Conservation (phyloP, 495 filamentous ascomycete genomes). For the Saxispiralis lemnorum region DNA sequence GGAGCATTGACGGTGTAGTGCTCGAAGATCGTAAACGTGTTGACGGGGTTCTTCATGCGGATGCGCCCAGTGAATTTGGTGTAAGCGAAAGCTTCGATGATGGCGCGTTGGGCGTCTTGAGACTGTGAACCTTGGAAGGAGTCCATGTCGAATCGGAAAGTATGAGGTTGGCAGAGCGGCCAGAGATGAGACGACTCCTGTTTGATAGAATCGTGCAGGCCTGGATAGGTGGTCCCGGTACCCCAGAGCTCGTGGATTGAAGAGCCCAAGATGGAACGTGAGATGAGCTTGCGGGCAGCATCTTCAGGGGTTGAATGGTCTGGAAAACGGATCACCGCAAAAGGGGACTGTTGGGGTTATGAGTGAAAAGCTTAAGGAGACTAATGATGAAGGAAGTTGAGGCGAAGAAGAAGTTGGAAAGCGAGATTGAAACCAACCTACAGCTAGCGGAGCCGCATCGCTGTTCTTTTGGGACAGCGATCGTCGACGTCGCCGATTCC, state of each 20-base stretch:
- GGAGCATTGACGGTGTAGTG: slow-evolving; percentile 42
- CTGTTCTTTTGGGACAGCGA: no score
- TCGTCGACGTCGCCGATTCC: background rate
- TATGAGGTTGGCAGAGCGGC: slow-evolving; percentile 38
- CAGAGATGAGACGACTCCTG: slow-evolving; percentile 42
- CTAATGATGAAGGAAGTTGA: background rate
- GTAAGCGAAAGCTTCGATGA: slow-evolving; percentile 72
- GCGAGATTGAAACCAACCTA: slow-evolving; percentile 1
- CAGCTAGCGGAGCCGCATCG: background rate
- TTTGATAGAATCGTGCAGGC: slow-evolving; percentile 48
- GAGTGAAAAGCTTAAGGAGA: background rate
- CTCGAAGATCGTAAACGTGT: slow-evolving; percentile 64
- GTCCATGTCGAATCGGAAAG: slow-evolving; percentile 74
- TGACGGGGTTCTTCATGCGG: slow-evolving; percentile 48
- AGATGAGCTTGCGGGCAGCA: slow-evolving; percentile 46
- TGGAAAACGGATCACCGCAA: slow-evolving; percentile 56
- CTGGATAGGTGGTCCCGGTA: slow-evolving; percentile 43
- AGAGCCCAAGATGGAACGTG: slow-evolving; percentile 61
- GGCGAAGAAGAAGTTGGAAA: slow-evolving; percentile 1
- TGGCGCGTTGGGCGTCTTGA: slow-evolving; percentile 35
- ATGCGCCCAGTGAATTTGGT: slow-evolving; percentile 62
- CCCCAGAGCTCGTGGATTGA: slow-evolving; percentile 85
- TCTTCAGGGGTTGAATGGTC: slow-evolving; percentile 28
- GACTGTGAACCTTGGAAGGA: slow-evolving; percentile 53
- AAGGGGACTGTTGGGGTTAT: slow-evolving; percentile 49